Evolutionary conservation across 2,329 filamentous ascomycete species (phyloP).

Genomic region (Alternaria ventricosa): DNA sequence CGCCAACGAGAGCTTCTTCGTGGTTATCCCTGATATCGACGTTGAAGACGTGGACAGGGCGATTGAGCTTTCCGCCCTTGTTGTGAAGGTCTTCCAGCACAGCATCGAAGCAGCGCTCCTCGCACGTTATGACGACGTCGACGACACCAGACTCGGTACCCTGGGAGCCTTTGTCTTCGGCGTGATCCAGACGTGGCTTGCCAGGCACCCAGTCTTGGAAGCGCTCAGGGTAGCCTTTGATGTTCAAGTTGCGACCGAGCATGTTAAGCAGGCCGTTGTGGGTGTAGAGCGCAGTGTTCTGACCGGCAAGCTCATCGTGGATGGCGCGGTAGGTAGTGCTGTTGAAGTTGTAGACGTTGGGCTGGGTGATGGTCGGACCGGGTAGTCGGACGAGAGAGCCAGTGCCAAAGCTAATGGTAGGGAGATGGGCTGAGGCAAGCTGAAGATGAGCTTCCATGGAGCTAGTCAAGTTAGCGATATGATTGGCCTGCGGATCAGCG

Average conservation of each 20-base stretch:
- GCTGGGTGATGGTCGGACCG: slow-evolving; percentile 87
- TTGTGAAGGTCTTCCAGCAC: slow-evolving; percentile 92
- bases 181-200: slow-evolving; percentile 75
- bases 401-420: slow-evolving; percentile 98
- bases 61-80: slow-evolving; percentile 83
- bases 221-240: slow-evolving; percentile 95
- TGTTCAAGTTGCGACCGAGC: slow-evolving; percentile 86
- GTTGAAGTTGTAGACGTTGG: slow-evolving; percentile 98
- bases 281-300: slow-evolving; percentile 86
- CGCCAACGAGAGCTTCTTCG: slow-evolving; percentile 90
- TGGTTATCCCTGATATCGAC: slow-evolving; percentile 99
- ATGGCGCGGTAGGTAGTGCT: slow-evolving; percentile 94
- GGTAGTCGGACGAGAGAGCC: slow-evolving; percentile 93
- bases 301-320: slow-evolving; percentile 85
- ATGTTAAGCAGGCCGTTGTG: slow-evolving; percentile 95
- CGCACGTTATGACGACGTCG: slow-evolving; percentile 94
- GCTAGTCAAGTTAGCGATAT: slow-evolving; percentile 52
- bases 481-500: not conserved
- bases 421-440: slow-evolving; percentile 81
- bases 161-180: slow-evolving; percentile 73
- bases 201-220: slow-evolving; percentile 98
- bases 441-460: slow-evolving; percentile 99
- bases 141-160: slow-evolving; percentile 90
- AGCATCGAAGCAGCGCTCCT: slow-evolving; percentile 97
- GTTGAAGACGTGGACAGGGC: slow-evolving; percentile 96